Evolutionary conservation across 441 rosid species (phyloP), one percentile per base, ranked within the genome.

Genomic region (Codiaeum variegatum): DNA sequence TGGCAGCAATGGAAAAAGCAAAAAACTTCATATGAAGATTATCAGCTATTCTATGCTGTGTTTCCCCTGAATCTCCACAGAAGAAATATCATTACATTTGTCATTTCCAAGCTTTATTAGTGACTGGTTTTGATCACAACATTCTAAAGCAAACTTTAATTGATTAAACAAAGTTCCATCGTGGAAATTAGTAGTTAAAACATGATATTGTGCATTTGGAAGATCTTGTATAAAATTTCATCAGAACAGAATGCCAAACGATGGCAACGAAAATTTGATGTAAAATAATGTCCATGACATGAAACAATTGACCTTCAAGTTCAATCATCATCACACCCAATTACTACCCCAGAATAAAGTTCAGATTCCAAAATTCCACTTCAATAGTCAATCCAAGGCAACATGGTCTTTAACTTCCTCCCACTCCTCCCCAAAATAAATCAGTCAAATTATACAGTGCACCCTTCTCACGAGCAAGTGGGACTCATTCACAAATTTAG

Each of bases 281-380:
- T 42, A 42, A 44, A 24, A 49, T 11, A n/a, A 46, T 42, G 12
- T 32, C n/a, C 31, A 59, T 26, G 12, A 70, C 42, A 26, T 23
- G 44, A 13, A 19, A 66, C 23, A 3, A 5, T 12, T 44, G 38
- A 29, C 16, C 49, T 56, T 18, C 38, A 70, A 70, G 54, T 58
- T 70, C 55, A 70, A 70, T 42, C 11, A 56, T 21, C 6, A 40
- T 34, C 24, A 28, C 2, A 40, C 23, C 40, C 54, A 40, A 38
- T 70, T 26, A 26, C 15, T 34, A 21, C 66, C 56, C 18, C 3
- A 24, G 36, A 34, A 26, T n/a, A 40, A 55, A 56, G 26, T 69
- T 56, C 11, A 36, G 54, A 56, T 18, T 28, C 51, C 52, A 70
- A 19, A 62, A 71, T 42, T 71, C 66, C 29, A 71, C 31, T 34